phyloP scores from a whole-genome alignment of 306 rosid genomes.

The Citrullus colocynthis region DNA sequence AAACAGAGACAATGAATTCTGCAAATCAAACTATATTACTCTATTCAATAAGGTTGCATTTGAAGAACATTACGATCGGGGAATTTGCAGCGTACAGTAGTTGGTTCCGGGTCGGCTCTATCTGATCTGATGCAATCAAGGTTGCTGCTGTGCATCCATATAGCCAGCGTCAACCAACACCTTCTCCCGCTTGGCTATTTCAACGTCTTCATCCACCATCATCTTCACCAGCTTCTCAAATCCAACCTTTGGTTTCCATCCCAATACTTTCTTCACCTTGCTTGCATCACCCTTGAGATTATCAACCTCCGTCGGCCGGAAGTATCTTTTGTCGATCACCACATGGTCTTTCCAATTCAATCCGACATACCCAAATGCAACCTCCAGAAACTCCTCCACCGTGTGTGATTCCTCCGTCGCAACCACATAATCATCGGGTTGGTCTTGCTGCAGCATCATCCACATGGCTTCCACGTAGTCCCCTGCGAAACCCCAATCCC shows the following conservation, averaged over 20 bases:
- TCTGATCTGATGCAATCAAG: constrained; percentile 22
- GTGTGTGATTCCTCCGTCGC: constrained; percentile 96
- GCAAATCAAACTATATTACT: background rate
- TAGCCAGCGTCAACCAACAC: constrained; percentile 98
- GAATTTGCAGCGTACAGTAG: background rate
- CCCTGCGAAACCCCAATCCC: constrained; percentile 99
- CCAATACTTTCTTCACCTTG: constrained; percentile 68
- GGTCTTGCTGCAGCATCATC: constrained; percentile 98
- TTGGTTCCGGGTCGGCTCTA: background rate
- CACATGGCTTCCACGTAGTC: constrained; percentile 98
- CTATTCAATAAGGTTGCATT: background rate
- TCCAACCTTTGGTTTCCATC: constrained; percentile 92
- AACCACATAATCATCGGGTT: constrained; percentile 83
- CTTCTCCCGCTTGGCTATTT: constrained; percentile 82
- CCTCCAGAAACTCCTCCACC: constrained; percentile 80
- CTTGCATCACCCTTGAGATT: constrained; percentile 79
- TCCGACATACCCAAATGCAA: constrained; percentile 76
- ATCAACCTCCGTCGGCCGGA: constrained; percentile 84
- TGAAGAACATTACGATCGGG: background rate
- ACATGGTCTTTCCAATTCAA: constrained; percentile 84
- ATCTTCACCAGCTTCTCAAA: constrained; percentile 76
- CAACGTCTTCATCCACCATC: constrained; percentile 95
- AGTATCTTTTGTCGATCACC: constrained; percentile 72
- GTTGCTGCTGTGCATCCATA: constrained; percentile 98
- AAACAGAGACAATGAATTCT: background rate